A percentile compares a stretch with the other conserved stretches of the same genome.
Conservation (phyloP, 1,284 basidiomycete species). For the Neolentinus lepideus region DNA sequence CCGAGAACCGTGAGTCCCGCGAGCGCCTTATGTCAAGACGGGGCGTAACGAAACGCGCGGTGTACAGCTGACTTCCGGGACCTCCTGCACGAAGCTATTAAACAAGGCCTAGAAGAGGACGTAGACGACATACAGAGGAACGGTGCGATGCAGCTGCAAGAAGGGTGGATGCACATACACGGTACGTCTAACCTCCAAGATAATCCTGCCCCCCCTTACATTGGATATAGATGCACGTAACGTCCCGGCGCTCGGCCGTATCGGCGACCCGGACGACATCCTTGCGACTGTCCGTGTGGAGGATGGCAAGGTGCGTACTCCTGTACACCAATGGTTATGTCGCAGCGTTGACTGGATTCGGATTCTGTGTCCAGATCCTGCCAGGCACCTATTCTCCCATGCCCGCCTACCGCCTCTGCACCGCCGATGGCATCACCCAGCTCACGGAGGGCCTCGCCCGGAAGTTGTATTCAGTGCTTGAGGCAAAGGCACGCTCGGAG, state of each 20-base stretch:
- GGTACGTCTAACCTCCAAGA: conserved; percentile 32
- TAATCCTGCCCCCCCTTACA: conserved; percentile 4
- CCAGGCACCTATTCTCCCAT: conserved; percentile 71
- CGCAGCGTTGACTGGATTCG: not conserved
- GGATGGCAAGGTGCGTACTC: conserved; percentile 48
- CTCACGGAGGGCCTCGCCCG: conserved; percentile 55
- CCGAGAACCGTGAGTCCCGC: conserved; percentile 49
- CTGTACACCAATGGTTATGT: not conserved
- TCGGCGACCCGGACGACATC: conserved; percentile 78
- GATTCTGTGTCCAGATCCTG: conserved; percentile 38
- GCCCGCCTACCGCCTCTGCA: conserved; percentile 74
- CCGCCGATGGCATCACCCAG: conserved; percentile 55
- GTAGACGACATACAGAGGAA: conserved; percentile 61
- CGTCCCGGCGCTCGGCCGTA: conserved; percentile 59
- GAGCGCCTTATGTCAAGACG: not conserved
- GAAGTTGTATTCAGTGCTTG: conserved; percentile 33
- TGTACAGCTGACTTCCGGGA: conserved; percentile 32
- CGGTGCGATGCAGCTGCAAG: conserved; percentile 52
- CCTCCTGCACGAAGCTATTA: conserved; percentile 53
- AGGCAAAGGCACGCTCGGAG: conserved; percentile 20
- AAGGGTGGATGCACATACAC: conserved; percentile 82
- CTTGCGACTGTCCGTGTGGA: conserved; percentile 67
- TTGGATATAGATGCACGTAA: conserved; percentile 56
- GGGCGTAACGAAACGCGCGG: not conserved
- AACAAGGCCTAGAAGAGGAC: conserved; percentile 42